Evolutionary conservation across 495 filamentous ascomycete genomes (phyloP).

Genomic region (Alectoria sarmentosa): DNA sequence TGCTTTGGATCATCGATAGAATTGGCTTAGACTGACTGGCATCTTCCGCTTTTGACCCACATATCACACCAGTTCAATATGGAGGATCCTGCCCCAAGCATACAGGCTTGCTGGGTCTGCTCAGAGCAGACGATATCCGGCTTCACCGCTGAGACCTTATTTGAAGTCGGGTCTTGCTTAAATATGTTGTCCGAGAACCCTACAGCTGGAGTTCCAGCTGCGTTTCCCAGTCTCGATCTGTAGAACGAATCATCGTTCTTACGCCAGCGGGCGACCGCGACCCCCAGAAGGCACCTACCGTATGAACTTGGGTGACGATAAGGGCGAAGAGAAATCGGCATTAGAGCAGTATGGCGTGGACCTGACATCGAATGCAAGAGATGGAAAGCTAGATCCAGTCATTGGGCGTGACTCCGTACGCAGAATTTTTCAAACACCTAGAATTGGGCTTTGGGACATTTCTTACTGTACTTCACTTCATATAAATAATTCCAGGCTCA

Average conservation of each 20-base stretch:
- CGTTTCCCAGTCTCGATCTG: constrained; percentile 24
- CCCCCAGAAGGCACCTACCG: constrained; percentile 88
- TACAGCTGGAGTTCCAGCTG: not conserved
- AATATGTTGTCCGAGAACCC: not conserved
- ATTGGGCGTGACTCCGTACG: constrained; percentile 96
- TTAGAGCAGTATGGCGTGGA: constrained; percentile 92
- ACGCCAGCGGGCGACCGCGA: constrained; percentile 73
- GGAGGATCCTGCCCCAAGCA: constrained; percentile 6
- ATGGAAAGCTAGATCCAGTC: constrained; percentile 96
- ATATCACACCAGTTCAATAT: not conserved
- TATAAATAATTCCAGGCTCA: too few species aligned
- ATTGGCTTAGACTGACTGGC: not conserved
- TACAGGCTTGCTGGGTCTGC: not conserved
- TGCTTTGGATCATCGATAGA: not conserved
- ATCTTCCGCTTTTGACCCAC: too few species aligned
- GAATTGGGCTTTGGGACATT: too few species aligned
- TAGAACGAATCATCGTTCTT: constrained; percentile 41
- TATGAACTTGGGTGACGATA: constrained; percentile 69
- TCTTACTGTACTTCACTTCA: too few species aligned
- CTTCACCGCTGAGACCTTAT: not conserved
- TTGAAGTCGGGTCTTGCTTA: not conserved
- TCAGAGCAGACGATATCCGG: not conserved
- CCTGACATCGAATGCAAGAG: constrained; percentile 87
- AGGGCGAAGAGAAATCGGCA: constrained; percentile 69
- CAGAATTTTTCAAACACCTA: too few species aligned